Evolutionary conservation across 352 stramenopile species (phyloP).

Genomic region (Thalassiosira mediterranea): DNA sequence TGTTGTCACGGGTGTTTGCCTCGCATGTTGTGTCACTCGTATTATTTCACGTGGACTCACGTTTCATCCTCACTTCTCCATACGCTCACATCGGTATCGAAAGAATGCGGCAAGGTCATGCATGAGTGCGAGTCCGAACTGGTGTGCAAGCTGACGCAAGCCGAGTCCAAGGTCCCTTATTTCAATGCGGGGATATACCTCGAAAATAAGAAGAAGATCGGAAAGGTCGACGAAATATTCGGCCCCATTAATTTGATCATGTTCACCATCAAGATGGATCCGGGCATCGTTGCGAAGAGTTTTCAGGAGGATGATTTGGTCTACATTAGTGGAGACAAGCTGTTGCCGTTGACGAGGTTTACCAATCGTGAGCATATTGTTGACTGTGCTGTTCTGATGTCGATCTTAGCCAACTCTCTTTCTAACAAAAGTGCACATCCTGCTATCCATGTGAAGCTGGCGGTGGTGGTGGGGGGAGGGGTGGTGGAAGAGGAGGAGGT

Average conservation of each 20-base stretch:
- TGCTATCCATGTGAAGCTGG: constrained; percentile 60
- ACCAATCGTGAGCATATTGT: constrained; percentile 87
- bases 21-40: too few relatives aligned
- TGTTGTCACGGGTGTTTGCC: too few relatives aligned
- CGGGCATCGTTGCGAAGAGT: constrained; percentile 91
- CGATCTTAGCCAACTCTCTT: constrained; percentile 64
- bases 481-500: constrained; percentile 28
- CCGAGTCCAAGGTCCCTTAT: constrained; percentile 91
- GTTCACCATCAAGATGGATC: constrained; percentile 96
- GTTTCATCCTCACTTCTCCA: too few relatives aligned
- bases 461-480: constrained; percentile 55
- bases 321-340: constrained; percentile 96
- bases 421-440: constrained; percentile 53
- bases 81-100: background rate
- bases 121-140: constrained; percentile 98
- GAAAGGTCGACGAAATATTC: constrained; percentile 99
- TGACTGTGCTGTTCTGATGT: constrained; percentile 57
- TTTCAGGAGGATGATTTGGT: constrained; percentile 97
- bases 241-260: constrained; percentile 94
- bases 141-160: constrained; percentile 95
- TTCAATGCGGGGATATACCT: constrained; percentile 98
- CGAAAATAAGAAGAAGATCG: constrained; percentile 99
- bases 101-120: constrained; percentile 94
- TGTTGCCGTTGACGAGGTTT: constrained; percentile 94
- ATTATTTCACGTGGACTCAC: too few relatives aligned